Conservation (phyloP, 805 yeast species). For the Hanseniaspora pseudoguilliermondii region DNA sequence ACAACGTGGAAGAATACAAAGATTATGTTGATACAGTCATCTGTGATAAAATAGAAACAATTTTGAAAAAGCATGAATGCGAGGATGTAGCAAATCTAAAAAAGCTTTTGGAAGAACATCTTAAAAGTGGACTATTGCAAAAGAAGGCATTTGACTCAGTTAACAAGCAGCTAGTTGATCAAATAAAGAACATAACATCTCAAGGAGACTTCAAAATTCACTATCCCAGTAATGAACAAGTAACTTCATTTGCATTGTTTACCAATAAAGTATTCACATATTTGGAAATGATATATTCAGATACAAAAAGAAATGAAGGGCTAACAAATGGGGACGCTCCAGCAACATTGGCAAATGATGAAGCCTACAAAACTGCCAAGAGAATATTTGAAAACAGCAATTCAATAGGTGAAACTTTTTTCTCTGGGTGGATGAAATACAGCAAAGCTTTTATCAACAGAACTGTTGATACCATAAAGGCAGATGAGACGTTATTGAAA, state of each 20-base stretch:
- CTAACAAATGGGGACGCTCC: neutral
- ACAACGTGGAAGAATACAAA: neutral
- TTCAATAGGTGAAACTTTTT: neutral
- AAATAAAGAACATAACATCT: neutral
- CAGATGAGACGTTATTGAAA: constrained; percentile 31
- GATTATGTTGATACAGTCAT: neutral
- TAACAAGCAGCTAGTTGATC: neutral
- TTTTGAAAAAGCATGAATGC: neutral
- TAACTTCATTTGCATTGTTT: neutral
- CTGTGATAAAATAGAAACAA: neutral
- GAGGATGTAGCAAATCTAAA: neutral
- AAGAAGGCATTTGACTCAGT: neutral
- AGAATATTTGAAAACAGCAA: neutral
- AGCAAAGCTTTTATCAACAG: constrained; percentile 2
- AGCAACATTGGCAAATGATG: neutral
- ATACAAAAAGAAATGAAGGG: neutral
- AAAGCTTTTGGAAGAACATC: neutral
- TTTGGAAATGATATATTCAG: neutral
- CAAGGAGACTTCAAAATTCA: neutral
- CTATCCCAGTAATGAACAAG: neutral
- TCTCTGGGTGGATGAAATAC: neutral
- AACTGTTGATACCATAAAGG: constrained; percentile 14
- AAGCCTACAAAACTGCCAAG: neutral
- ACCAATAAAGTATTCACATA: neutral
- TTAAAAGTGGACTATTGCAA: neutral